Base-by-base conservation (phyloP, 1,284 basidiomycete genomes). In the Thecaphora frezii region DNA sequence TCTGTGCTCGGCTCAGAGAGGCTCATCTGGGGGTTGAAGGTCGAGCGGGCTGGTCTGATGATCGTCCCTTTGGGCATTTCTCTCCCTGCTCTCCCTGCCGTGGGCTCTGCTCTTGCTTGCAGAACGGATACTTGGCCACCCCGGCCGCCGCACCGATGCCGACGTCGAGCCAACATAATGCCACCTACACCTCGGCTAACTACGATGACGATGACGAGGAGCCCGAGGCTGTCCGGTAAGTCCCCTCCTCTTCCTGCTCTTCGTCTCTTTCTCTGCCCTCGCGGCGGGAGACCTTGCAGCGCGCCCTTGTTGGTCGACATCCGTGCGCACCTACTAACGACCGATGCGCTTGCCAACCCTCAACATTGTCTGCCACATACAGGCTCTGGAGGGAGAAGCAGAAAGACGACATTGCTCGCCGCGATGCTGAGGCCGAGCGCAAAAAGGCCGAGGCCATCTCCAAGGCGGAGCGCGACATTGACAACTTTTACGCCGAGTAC, bases 401-500 rank as follows among this genome's bases (percentile, higher is more conserved):
- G 76, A 87, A 86, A 14, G 88, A 86, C 44, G 91, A 93, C 76
- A 94, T 98, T 68, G 86, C 85, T 74, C 83, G 84, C 85, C 73
- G 93, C 86, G 85, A 86, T 78, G 91, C 90, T 67, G 86, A 84
- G 44, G 89, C 89, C 37, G 87, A 88, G 79, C 84, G 83, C 45
- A 88, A 87, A 80, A 88, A 89, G 70, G 89, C 91, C 70, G 91
- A 94, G 75, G 91, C 88, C 45, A 87, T 93, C 70, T 84, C 86
- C 48, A 90, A 88, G 79, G 96, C 96, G 21, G 93, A 97, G 80
- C 86, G 88, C 72, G 85, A 89, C 26, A 97, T 98, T 67, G 96
- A 98, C 81, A 86, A 89, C 74, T 98, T 97, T 80, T 98, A 98
- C 80, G 91, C 92, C 76, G 87, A 91, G 52, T 97, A 98, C 80